These are phyloP conservation scores for Mortierella claussenii DNA, from an alignment of 192 early-diverging fungal genomes.

Conservation along the genomic window DNA sequence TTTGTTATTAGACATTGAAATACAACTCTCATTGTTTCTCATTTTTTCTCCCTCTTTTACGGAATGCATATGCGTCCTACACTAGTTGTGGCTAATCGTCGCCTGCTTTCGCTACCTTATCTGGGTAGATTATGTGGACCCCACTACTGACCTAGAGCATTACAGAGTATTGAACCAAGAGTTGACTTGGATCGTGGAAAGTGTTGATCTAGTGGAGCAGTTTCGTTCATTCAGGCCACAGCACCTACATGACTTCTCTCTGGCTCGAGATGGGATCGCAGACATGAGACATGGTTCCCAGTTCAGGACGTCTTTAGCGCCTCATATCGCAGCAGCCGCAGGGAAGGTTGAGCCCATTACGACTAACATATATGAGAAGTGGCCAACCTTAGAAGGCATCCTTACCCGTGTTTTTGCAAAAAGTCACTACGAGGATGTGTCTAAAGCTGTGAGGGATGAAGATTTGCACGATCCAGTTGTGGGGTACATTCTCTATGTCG, in stretches of 20 bases:
- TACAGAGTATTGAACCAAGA: slow-evolving; percentile 5
- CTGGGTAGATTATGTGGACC: no score
- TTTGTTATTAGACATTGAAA: slow-evolving; percentile 1
- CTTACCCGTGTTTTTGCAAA: slow-evolving; percentile 10
- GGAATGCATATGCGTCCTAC: slow-evolving; percentile 1
- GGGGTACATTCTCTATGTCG: slow-evolving; percentile 2
- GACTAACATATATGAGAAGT: slow-evolving; percentile 4
- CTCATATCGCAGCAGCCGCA: slow-evolving; percentile 4
- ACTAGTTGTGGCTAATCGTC: no score
- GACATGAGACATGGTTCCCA: slow-evolving; percentile 12
- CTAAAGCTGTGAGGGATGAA: slow-evolving; percentile 11
- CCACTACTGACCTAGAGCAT: neutral
- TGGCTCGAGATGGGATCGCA: slow-evolving; percentile 16
- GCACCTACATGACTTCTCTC: slow-evolving; percentile 2
- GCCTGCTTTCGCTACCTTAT: no score
- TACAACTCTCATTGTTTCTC: no score
- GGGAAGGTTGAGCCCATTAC: slow-evolving; percentile 12
- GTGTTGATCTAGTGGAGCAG: slow-evolving; percentile 7
- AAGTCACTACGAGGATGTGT: slow-evolving; percentile 20
- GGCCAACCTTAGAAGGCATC: slow-evolving; percentile 21
- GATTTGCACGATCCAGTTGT: slow-evolving; percentile 8
- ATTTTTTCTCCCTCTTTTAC: no score
- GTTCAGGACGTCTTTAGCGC: slow-evolving; percentile 4
- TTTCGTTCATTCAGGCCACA: slow-evolving; percentile 8
- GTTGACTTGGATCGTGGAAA: slow-evolving; percentile 4